phyloP scores from a whole-genome alignment of 495 filamentous ascomycete genomes.

The Penicillium atrosanguineum region DNA sequence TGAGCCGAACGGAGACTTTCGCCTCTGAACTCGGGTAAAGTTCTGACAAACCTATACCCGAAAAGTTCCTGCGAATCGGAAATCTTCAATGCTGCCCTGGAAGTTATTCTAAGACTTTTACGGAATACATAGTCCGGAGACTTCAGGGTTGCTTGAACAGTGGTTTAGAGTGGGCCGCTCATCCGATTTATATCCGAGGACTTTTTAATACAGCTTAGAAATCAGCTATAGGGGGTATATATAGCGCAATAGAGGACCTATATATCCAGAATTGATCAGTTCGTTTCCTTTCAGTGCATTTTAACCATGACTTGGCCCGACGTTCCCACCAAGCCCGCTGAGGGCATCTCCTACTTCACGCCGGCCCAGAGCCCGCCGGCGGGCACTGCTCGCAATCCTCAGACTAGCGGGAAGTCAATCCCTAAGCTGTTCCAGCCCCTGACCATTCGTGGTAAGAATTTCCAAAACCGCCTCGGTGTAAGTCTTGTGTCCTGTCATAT shows the following conservation, averaged over 20 bases:
- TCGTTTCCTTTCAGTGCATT: background rate
- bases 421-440: slow-evolving; percentile 71
- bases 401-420: slow-evolving; percentile 51
- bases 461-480: slow-evolving; percentile 63
- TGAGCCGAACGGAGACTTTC: slow-evolving; percentile 14
- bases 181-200: background rate
- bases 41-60: slow-evolving; percentile 4
- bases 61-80: background rate
- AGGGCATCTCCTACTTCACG: slow-evolving; percentile 65
- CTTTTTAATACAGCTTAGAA: slow-evolving; percentile 18
- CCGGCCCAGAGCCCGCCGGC: slow-evolving; percentile 62
- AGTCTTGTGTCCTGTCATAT: slow-evolving; percentile 11
- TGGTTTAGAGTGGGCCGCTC: no score
- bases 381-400: slow-evolving; percentile 62
- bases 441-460: slow-evolving; percentile 53
- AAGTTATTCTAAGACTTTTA: background rate
- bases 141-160: background rate
- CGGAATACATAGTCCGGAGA: background rate
- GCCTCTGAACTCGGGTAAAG: background rate
- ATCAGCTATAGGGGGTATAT: slow-evolving; percentile 11
- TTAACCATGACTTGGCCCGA: slow-evolving; percentile 33
- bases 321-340: slow-evolving; percentile 41
- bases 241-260: background rate
- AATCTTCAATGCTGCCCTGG: background rate
- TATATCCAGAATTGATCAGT: background rate